These are phyloP conservation scores for Candida germanica DNA, from an alignment of 805 yeast genomes.

Conservation along the genomic window DNA sequence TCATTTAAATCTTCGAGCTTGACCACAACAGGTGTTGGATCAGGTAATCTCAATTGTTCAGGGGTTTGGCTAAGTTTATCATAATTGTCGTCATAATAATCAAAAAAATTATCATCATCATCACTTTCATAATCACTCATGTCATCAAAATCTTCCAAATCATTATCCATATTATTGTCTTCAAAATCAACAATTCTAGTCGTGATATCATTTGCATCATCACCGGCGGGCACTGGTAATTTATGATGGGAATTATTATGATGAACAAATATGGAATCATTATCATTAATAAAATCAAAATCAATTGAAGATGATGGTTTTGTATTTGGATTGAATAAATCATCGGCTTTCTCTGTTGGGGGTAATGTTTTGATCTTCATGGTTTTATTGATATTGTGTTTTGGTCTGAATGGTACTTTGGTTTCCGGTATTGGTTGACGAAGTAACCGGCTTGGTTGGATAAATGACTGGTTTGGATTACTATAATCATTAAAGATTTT, in stretches of 20 bases:
- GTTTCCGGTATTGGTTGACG: constrained; percentile 1
- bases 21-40: constrained; percentile 1
- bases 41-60: too few relatives aligned
- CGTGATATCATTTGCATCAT: constrained; percentile 1
- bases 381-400: constrained; percentile 1
- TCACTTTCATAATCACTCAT: constrained; percentile 11
- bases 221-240: constrained; percentile 8
- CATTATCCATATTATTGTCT: constrained; percentile 30
- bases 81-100: constrained; percentile 30
- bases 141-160: constrained; percentile 19
- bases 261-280: constrained; percentile 29
- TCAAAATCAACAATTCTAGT: constrained; percentile 15
- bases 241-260: constrained; percentile 11
- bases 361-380: constrained; percentile 25
- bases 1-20: constrained; percentile 6
- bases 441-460: constrained; percentile 12
- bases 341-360: constrained; percentile 33
- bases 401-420: not conserved
- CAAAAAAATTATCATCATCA: constrained; percentile 30
- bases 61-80: too few relatives aligned
- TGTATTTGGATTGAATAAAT: constrained; percentile 39
- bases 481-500: constrained; percentile 16
- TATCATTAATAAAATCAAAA: constrained; percentile 21
- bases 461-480: constrained; percentile 14
- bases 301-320: constrained; percentile 38